Percentiles rank a stretch among this genome's conserved stretches.
Conservation (phyloP, 495 filamentous ascomycete species). For the Entonaema liquescens region DNA sequence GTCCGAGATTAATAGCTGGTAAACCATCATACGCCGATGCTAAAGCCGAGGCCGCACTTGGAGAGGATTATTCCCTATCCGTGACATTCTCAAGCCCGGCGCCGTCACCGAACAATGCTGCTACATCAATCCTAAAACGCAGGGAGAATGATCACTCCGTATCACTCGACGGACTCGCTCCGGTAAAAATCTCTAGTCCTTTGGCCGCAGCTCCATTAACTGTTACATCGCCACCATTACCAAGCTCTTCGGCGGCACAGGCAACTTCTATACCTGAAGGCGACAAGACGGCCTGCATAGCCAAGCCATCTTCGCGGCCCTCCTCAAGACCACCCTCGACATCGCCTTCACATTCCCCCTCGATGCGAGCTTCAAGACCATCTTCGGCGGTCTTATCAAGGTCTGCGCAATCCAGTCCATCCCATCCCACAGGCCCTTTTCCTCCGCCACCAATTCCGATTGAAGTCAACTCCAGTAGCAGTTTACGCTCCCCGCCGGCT, state of each 20-base stretch:
- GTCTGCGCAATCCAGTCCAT: constrained; percentile 34
- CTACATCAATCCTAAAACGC: constrained; percentile 43
- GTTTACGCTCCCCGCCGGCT: constrained; percentile 32
- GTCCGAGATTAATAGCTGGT: constrained; percentile 45
- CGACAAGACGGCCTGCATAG: constrained; percentile 8
- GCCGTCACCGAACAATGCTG: constrained; percentile 42
- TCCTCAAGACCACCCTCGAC: constrained; percentile 11
- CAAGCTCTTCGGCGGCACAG: constrained; percentile 20
- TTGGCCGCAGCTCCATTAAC: constrained; percentile 28
- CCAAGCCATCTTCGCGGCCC: constrained; percentile 16
- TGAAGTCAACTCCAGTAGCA: constrained; percentile 36
- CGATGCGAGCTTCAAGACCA: constrained; percentile 32
- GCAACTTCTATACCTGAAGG: constrained; percentile 7
- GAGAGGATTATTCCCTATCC: constrained; percentile 40
- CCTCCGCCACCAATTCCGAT: constrained; percentile 44
- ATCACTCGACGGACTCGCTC: constrained; percentile 38
- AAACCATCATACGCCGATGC: constrained; percentile 48
- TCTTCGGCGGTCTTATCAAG: constrained; percentile 28
- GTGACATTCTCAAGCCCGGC: constrained; percentile 49
- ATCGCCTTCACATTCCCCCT: constrained; percentile 25
- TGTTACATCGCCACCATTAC: constrained; percentile 16
- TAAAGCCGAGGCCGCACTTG: constrained; percentile 38
- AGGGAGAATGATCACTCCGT: constrained; percentile 47
- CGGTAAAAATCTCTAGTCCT: constrained; percentile 40
- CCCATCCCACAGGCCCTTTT: constrained; percentile 40